A percentile compares a stretch with the other conserved stretches of the same genome.
phyloP scores from a whole-genome alignment of 306 rosid genomes.

The Glycyrrhiza uralensis region DNA sequence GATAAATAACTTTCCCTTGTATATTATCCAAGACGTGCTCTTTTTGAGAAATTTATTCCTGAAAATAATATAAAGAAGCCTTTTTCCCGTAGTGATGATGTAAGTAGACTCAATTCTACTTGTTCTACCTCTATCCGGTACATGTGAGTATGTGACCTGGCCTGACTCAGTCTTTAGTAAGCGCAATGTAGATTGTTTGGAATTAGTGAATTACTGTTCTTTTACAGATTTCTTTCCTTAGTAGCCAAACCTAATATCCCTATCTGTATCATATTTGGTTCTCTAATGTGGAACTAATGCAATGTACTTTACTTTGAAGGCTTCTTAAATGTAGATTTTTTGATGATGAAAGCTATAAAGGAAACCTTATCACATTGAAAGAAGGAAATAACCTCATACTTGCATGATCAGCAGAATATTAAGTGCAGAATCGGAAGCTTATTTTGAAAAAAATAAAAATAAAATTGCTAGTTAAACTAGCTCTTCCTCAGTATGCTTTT shows the following conservation, averaged over 20 bases:
- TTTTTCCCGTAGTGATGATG: conserved; percentile 9
- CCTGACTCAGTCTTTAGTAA: conserved; percentile 10
- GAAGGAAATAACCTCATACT: not conserved
- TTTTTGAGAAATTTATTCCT: conserved; percentile 21
- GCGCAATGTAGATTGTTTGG: conserved; percentile 16
- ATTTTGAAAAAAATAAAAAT: not conserved
- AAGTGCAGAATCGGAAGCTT: not conserved
- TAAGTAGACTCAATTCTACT: not conserved
- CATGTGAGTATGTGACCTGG: not conserved
- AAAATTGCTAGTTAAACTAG: not conserved
- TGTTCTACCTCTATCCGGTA: not conserved
- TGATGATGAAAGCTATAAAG: not conserved
- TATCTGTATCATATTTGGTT: not conserved
- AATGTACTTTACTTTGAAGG: not conserved
- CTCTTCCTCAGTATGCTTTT: not conserved
- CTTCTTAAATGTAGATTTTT: conserved; percentile 12
- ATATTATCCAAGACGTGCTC: not conserved
- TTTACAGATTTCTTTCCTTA: not conserved
- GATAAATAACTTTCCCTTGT: not conserved
- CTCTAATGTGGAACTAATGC: not conserved
- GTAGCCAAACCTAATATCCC: not conserved
- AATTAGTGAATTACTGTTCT: not conserved
- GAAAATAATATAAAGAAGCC: not conserved
- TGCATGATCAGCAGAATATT: not conserved
- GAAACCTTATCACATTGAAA: not conserved